Percentiles rank a stretch among this genome's conserved stretches.
phyloP scores from a whole-genome alignment of 441 rosid species.

The Gossypium gossypioides region DNA sequence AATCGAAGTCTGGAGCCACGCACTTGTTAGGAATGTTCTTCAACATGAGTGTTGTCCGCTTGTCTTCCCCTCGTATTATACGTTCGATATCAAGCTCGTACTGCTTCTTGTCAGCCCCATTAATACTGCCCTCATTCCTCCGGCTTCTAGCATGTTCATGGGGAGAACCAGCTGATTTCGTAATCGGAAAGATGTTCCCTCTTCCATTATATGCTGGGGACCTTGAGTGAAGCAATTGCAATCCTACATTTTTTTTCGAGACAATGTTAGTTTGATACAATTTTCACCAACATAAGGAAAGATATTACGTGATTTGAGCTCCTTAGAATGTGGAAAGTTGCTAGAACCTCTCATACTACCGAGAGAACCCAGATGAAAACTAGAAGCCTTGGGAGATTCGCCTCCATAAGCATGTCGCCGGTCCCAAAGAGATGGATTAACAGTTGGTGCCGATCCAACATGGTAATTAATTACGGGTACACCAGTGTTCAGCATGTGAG shows the following conservation, averaged over 20 bases:
- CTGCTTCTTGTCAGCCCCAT: conserved; percentile 53
- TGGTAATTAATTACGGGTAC: conserved; percentile 32
- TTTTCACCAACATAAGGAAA: conserved; percentile 33
- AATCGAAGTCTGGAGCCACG: conserved; percentile 11
- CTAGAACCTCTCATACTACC: conserved; percentile 40
- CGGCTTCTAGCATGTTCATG: conserved; percentile 46
- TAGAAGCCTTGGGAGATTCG: conserved; percentile 37
- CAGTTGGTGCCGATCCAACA: conserved; percentile 50
- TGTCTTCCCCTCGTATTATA: conserved; percentile 51
- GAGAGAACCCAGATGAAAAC: conserved; percentile 46
- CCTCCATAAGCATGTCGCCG: conserved; percentile 34
- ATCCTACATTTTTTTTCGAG: conserved; percentile 29
- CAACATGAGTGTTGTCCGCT: conserved; percentile 62
- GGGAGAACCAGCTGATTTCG: conserved; percentile 36
- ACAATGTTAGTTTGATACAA: conserved; percentile 28
- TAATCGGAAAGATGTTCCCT: conserved; percentile 31
- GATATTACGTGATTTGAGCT: conserved; percentile 31
- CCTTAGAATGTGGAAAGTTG: conserved; percentile 35
- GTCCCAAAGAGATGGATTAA: conserved; percentile 45
- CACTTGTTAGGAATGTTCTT: conserved; percentile 83
- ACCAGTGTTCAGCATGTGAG: conserved; percentile 30
- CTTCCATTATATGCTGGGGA: conserved; percentile 30
- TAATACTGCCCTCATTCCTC: conserved; percentile 45
- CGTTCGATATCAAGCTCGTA: conserved; percentile 56
- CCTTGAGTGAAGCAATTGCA: conserved; percentile 43